Evolutionary conservation across 169 alveolate genomes (phyloP), one percentile per base, ranked within the genome.

Genomic region (Plasmodium reichenowi): DNA sequence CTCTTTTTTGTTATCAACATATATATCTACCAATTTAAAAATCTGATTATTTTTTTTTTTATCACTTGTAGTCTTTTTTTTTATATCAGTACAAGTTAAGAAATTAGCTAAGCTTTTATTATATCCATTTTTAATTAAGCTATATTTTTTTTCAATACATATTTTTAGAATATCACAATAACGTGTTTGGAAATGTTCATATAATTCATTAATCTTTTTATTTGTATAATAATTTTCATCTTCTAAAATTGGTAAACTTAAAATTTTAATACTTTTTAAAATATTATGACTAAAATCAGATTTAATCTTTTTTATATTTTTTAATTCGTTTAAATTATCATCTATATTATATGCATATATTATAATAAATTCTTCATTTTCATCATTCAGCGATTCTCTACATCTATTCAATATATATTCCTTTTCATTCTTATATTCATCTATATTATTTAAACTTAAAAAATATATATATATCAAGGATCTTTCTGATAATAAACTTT

Each of bases 111-210:
- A 26, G 50, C 91, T 32, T 83, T 83, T 83, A 43, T 60, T 83
- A 48, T 68, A 83, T 6, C 85, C 80, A 45, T 52, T 83, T 58
- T 68, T 83, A 26, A 83, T 83, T 48, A 70, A 8, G 52, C 29
- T 43, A 38, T 68, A 83, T 58, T 63, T 83, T 63, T 83, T 83
- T 83, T 62, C 91, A 38, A 83, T 83, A 68, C 91, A 83, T 56
- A 83, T 83, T 68, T 83, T 83, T 32, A 83, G 9, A 52, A 68
- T 72, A 83, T 83, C 91, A 15, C 45, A 63, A 20, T 83, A 83
- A 15, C 91, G 24, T 20, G 59, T 67, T 58, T 83, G 68, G 47
- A 83, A 83, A n/a, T 83, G 83, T 38, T 83, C 91, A 67, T 83
- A 83, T 15, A 83, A 58, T 83, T 83, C 83, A 68, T 67, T 83